These are phyloP conservation scores for Nannochloropsis granulata DNA, from an alignment of 108 stramenopile species.

Conservation along the genomic window DNA sequence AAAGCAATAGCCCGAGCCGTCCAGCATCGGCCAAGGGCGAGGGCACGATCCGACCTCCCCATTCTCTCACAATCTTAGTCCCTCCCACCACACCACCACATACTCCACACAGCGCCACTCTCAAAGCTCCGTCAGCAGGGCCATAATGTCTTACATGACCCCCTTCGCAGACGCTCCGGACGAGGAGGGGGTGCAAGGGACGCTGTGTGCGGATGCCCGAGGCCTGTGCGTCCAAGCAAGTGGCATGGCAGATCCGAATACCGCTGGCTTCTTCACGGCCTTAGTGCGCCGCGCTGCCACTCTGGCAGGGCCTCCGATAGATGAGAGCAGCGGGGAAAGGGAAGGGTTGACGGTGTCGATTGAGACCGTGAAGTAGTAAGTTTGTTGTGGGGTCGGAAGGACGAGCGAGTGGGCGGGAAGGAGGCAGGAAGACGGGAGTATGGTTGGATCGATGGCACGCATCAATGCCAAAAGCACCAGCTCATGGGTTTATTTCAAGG, in stretches of 20 bases:
- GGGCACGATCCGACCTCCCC: too few species aligned
- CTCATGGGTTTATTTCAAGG: too few species aligned
- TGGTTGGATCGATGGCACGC: too few species aligned
- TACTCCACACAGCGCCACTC: too few species aligned
- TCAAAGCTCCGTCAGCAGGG: too few species aligned
- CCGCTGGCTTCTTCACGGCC: background rate
- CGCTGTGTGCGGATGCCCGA: background rate
- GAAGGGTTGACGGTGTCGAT: background rate
- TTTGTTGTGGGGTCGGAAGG: background rate
- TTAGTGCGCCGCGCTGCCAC: background rate
- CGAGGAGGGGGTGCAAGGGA: background rate
- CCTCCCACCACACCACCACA: too few species aligned
- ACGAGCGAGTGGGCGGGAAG: background rate
- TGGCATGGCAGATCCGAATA: background rate
- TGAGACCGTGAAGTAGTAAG: background rate
- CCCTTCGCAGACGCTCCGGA: background rate
- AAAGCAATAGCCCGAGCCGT: too few species aligned
- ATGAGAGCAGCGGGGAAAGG: background rate
- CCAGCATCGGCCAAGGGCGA: too few species aligned
- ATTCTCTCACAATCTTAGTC: too few species aligned
- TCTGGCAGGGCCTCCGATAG: background rate
- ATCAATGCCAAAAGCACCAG: too few species aligned
- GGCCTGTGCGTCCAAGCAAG: background rate
- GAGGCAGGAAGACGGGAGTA: too few species aligned
- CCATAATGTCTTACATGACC: too few species aligned